Percentiles rank a stretch among this genome's conserved stretches.
These are phyloP conservation scores for Neoboletus magnificus DNA, from an alignment of 768 basidiomycete species.

Conservation along the genomic window DNA sequence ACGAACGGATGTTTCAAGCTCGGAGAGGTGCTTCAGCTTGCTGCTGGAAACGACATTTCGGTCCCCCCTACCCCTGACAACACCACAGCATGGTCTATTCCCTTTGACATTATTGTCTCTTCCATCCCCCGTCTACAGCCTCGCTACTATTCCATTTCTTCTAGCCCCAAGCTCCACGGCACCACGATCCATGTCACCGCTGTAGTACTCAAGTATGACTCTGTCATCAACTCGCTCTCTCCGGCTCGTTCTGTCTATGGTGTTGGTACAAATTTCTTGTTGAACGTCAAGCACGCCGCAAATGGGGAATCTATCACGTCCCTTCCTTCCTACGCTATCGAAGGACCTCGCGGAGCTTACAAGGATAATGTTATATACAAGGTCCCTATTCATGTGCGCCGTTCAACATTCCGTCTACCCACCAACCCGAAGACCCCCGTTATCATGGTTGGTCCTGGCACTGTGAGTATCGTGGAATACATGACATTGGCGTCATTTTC, in stretches of 20 bases:
- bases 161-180: constrained; percentile 90
- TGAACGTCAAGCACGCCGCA: constrained; percentile 82
- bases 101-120: constrained; percentile 96
- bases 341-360: constrained; percentile 88
- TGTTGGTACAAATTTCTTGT: constrained; percentile 91
- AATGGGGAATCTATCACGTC: constrained; percentile 54
- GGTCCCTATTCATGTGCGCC: constrained; percentile 89
- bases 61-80: constrained; percentile 61
- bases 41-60: constrained; percentile 72
- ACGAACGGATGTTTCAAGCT: constrained; percentile 84
- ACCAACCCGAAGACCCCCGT: constrained; percentile 98
- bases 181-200: constrained; percentile 89
- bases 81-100: constrained; percentile 85
- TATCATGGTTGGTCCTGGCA: constrained; percentile 99
- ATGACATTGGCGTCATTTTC: not conserved
- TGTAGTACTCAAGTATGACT: constrained; percentile 93
- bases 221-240: constrained; percentile 50
- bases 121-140: constrained; percentile 92
- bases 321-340: constrained; percentile 76
- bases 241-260: constrained; percentile 74
- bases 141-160: constrained; percentile 98
- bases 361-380: constrained; percentile 68
- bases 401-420: constrained; percentile 95
- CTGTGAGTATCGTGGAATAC: constrained; percentile 52
- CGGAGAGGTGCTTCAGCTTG: constrained; percentile 89